Percentiles rank a stretch among this genome's conserved stretches.
Conservation (phyloP, 2,329 filamentous ascomycete species). For the Aspergillus fischeri region DNA sequence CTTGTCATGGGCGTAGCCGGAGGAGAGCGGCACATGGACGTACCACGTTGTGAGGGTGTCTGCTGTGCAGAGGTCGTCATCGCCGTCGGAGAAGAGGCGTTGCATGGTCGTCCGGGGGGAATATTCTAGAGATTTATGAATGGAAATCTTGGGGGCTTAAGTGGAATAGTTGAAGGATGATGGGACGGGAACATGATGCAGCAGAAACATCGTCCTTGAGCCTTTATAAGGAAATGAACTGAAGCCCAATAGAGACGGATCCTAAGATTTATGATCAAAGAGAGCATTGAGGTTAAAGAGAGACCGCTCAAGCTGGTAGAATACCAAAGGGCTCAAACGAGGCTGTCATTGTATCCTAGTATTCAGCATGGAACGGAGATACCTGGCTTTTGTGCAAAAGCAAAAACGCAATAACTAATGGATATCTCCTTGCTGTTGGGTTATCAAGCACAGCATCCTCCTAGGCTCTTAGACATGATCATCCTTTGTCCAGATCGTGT, state of each 20-base stretch:
- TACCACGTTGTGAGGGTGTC: background rate
- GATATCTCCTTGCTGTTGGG: background rate
- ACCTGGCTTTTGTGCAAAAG: background rate
- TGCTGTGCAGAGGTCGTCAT: background rate
- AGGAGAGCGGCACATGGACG: background rate
- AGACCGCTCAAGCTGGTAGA: background rate
- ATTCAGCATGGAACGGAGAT: background rate
- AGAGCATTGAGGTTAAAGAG: background rate
- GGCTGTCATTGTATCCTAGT: background rate
- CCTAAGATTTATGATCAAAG: background rate
- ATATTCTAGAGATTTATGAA: too few species aligned
- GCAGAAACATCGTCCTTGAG: background rate
- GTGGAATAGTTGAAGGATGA: background rate
- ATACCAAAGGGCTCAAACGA: background rate
- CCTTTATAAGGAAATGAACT: background rate
- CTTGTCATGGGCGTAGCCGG: background rate
- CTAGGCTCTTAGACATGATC: background rate
- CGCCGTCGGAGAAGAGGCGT: background rate
- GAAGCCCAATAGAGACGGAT: background rate
- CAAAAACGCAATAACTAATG: background rate
- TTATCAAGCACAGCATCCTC: background rate
- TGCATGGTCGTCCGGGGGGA: background rate
- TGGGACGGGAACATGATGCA: background rate
- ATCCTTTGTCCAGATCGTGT: background rate
- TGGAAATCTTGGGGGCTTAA: background rate